phyloP scores from a whole-genome alignment of 129 eudicot genomes.

The Calendula officinalis region DNA sequence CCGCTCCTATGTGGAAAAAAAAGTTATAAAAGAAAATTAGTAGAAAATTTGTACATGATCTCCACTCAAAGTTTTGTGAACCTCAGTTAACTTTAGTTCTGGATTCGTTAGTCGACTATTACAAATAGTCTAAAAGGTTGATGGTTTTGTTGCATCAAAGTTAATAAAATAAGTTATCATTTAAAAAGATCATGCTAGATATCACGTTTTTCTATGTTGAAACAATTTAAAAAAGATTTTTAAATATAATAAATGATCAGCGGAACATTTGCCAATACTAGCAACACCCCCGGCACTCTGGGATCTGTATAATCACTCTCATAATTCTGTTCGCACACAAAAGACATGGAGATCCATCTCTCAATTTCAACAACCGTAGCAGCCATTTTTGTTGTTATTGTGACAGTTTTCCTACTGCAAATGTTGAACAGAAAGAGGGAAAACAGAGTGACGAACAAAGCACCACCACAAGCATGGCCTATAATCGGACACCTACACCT shows the following conservation, averaged over 20 bases:
- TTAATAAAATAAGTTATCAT: background rate
- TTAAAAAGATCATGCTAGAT: background rate
- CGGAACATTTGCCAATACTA: no score
- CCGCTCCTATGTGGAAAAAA: no score
- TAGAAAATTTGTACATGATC: no score
- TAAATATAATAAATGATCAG: background rate
- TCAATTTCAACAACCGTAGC: background rate
- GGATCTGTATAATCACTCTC: background rate
- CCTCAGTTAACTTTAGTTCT: no score
- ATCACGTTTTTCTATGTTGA: background rate
- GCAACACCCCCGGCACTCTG: no score
- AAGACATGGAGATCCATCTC: conserved; percentile 17
- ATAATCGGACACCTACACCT: conserved; percentile 33
- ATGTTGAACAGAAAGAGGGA: conserved; percentile 1
- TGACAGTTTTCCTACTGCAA: background rate
- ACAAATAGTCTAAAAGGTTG: no score
- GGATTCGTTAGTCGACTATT: no score
- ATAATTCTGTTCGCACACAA: background rate
- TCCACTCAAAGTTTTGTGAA: no score
- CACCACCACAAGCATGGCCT: conserved; percentile 33
- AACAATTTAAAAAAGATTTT: background rate
- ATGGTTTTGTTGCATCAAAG: background rate
- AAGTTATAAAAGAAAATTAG: no score
- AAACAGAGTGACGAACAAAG: background rate
- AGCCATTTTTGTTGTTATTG: background rate